Percentiles rank a stretch among this genome's conserved stretches.
Evolutionary conservation across 495 filamentous ascomycete genomes (phyloP).

Genomic region (Podospora sp.): DNA sequence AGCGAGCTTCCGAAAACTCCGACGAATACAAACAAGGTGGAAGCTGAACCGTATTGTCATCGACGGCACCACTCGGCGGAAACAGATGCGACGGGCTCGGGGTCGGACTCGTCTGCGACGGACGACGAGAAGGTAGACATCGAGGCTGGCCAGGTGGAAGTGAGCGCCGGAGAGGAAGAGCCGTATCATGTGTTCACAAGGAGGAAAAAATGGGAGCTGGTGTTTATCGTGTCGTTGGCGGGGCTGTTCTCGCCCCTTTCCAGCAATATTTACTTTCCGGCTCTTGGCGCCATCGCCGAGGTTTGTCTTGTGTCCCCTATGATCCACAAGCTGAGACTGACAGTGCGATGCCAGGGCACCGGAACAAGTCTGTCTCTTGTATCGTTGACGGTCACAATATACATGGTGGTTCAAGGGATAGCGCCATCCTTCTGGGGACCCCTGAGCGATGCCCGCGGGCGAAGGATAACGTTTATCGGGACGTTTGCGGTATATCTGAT

Average conservation of each 20-base stretch:
- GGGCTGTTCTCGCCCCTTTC: conserved; percentile 46
- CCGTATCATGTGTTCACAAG: conserved; percentile 37
- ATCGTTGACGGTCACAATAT: conserved; percentile 33
- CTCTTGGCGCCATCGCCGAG: conserved; percentile 29
- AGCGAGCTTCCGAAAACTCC: neutral
- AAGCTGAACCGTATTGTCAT: neutral
- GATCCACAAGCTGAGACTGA: neutral
- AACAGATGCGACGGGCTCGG: neutral
- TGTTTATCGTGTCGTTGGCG: conserved; percentile 42
- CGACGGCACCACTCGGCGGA: neutral
- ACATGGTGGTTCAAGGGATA: conserved; percentile 37
- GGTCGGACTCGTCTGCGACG: neutral
- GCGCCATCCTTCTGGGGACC: conserved; percentile 35
- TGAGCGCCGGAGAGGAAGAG: neutral
- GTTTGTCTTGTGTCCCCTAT: conserved; percentile 5
- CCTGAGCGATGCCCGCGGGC: conserved; percentile 31
- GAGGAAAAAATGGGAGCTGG: conserved; percentile 38
- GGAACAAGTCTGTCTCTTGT: conserved; percentile 24
- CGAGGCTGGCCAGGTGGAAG: neutral
- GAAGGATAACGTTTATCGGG: conserved; percentile 49
- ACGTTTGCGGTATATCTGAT: conserved; percentile 54
- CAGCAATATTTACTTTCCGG: conserved; percentile 43
- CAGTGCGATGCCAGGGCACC: conserved; percentile 12
- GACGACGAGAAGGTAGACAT: neutral
- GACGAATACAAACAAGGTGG: neutral